Conservation (phyloP, 2,329 filamentous ascomycete species). For the Xylariaceae sp. region DNA sequence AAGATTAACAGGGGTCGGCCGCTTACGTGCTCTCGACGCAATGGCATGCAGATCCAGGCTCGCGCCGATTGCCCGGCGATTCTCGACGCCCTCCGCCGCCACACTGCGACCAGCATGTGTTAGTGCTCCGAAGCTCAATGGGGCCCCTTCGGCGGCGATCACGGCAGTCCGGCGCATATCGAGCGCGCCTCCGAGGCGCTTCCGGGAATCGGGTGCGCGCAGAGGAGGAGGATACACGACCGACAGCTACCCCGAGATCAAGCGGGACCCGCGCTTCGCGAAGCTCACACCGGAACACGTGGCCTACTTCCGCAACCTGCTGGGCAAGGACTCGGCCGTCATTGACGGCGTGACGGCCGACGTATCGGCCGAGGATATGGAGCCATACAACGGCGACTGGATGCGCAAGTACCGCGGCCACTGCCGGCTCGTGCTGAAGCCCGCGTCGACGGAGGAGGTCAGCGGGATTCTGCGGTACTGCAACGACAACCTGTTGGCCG, state of each 20-base stretch:
- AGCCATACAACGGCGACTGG: slow-evolving; percentile 95
- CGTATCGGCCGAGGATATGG: slow-evolving; percentile 68
- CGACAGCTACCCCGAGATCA: slow-evolving; percentile 77
- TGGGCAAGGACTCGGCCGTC: slow-evolving; percentile 72
- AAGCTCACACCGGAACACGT: slow-evolving; percentile 75
- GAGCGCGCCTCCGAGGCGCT: slow-evolving; percentile 22
- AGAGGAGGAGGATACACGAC: slow-evolving; percentile 72
- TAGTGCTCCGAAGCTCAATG: background rate
- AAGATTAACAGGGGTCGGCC: no score
- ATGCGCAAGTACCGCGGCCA: slow-evolving; percentile 98
- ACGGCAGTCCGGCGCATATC: slow-evolving; percentile 27
- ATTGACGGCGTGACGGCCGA: slow-evolving; percentile 77
- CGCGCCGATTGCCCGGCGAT: slow-evolving; percentile 24
- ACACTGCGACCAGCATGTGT: slow-evolving; percentile 11
- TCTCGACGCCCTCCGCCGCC: slow-evolving; percentile 19
- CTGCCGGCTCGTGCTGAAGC: slow-evolving; percentile 79
- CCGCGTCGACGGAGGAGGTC: slow-evolving; percentile 77
- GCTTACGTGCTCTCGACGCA: no score
- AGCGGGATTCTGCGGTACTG: slow-evolving; percentile 91
- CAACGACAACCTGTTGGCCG: slow-evolving; percentile 85
- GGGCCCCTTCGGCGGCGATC: no score
- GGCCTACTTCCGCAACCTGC: slow-evolving; percentile 70
- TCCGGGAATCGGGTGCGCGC: slow-evolving; percentile 24
- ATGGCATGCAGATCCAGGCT: slow-evolving; percentile 30
- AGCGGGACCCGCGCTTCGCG: slow-evolving; percentile 71